Percentiles rank a stretch among this genome's conserved stretches.
Evolutionary conservation across 352 stramenopile species (phyloP).

Genomic region (Pythium oligandrum): DNA sequence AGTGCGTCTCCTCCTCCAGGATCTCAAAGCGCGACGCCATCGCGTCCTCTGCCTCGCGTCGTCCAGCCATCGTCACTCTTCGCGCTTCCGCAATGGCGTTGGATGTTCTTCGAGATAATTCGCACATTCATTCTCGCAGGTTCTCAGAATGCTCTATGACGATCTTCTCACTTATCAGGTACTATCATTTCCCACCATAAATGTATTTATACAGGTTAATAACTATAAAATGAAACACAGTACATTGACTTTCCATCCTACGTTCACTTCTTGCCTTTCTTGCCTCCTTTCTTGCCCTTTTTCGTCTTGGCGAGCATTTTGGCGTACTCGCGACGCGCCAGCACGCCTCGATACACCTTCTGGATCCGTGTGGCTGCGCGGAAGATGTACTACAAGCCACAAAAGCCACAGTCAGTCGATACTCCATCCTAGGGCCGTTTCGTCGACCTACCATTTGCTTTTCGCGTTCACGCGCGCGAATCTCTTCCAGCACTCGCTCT

Average conservation of each 20-base stretch:
- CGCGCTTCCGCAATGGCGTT: not conserved
- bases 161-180: no score
- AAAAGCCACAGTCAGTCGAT: not conserved
- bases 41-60: constrained; percentile 11
- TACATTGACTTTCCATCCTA: no score
- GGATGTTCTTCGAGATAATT: constrained; percentile 2
- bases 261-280: constrained; percentile 36
- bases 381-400: constrained; percentile 46
- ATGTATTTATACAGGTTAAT: constrained; percentile 4
- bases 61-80: constrained; percentile 7
- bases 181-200: no score
- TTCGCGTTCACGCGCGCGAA: constrained; percentile 59
- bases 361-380: constrained; percentile 73
- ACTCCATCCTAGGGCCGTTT: no score
- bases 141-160: no score
- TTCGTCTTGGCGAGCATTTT: constrained; percentile 84
- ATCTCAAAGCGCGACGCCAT: constrained; percentile 71
- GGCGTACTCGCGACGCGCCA: constrained; percentile 56
- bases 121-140: constrained; percentile 15
- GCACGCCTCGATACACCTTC: constrained; percentile 70
- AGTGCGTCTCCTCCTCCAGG: constrained; percentile 84
- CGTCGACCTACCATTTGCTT: constrained; percentile 51
- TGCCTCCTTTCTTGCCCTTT: constrained; percentile 68
- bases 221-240: no score
- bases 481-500: constrained; percentile 66